Percentiles rank a stretch among this genome's conserved stretches.
Conservation (phyloP, 257 asterid genomes). For the Gentiana macrophylla region DNA sequence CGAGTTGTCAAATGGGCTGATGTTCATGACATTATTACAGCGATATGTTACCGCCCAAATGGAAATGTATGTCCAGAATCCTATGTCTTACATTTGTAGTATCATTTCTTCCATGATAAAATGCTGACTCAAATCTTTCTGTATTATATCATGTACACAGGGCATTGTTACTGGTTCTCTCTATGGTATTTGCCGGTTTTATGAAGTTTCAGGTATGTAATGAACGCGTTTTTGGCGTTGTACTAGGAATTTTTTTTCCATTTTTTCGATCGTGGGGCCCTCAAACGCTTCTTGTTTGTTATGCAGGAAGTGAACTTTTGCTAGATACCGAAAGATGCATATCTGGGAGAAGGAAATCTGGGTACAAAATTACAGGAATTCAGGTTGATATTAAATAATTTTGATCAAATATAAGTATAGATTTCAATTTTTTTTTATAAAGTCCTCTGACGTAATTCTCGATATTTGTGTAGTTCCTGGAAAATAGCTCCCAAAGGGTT, state of each 20-base stretch:
- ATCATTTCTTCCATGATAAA: background rate
- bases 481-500: slow-evolving; percentile 35
- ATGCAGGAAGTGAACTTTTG: slow-evolving; percentile 31
- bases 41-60: slow-evolving; percentile 67
- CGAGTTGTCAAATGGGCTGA: slow-evolving; percentile 74
- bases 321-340: slow-evolving; percentile 42
- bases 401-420: background rate
- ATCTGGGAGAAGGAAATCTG: slow-evolving; percentile 43
- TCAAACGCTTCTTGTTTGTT: slow-evolving; percentile 6
- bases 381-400: slow-evolving; percentile 34
- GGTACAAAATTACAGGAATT: slow-evolving; percentile 75
- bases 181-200: slow-evolving; percentile 70
- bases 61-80: slow-evolving; percentile 40
- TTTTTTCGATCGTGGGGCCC: background rate
- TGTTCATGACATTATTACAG: slow-evolving; percentile 41
- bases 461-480: slow-evolving; percentile 36
- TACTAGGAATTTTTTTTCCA: background rate
- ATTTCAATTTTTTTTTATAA: background rate
- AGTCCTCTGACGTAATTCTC: slow-evolving; percentile 2
- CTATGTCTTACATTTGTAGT: background rate
- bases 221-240: background rate
- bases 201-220: slow-evolving; percentile 36
- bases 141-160: slow-evolving; percentile 21
- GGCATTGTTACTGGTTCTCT: slow-evolving; percentile 66
- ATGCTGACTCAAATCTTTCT: background rate